Evolutionary conservation across 805 yeast species (phyloP).

Genomic region (Saccharomyces kudriavzevii): DNA sequence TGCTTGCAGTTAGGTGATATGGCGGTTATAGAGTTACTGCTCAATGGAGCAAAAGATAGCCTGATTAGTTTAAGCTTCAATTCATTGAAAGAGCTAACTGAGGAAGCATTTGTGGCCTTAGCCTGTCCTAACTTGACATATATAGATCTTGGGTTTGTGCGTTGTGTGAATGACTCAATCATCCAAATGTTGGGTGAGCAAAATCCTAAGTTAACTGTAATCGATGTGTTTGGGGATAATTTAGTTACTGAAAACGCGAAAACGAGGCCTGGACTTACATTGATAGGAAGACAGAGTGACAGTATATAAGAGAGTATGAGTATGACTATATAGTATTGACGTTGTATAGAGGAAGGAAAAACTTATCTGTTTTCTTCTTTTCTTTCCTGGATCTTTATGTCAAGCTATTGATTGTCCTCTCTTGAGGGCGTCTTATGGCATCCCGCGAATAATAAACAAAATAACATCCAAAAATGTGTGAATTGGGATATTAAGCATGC

Average conservation of each 20-base stretch:
- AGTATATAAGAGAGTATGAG: conserved; percentile 30
- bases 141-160: conserved; percentile 72
- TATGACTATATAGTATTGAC: not conserved
- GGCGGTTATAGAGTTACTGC: conserved; percentile 50
- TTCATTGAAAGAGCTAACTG: conserved; percentile 54
- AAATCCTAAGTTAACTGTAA: conserved; percentile 52
- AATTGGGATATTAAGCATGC: not conserved
- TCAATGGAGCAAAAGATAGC: conserved; percentile 52
- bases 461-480: not conserved
- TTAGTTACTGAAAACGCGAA: conserved; percentile 50
- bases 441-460: not conserved
- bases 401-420: not conserved
- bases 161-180: conserved; percentile 62
- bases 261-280: conserved; percentile 44
- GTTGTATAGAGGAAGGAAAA: not conserved
- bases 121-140: conserved; percentile 52
- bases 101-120: conserved; percentile 43
- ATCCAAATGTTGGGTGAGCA: conserved; percentile 48
- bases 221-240: conserved; percentile 80
- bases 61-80: conserved; percentile 66
- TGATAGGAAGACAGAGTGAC: conserved; percentile 73
- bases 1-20: conserved; percentile 59
- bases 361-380: not conserved
- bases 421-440: not conserved
- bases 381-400: not conserved